Evolutionary conservation across 306 rosid species (phyloP).

Genomic region (Medicago lupulina): DNA sequence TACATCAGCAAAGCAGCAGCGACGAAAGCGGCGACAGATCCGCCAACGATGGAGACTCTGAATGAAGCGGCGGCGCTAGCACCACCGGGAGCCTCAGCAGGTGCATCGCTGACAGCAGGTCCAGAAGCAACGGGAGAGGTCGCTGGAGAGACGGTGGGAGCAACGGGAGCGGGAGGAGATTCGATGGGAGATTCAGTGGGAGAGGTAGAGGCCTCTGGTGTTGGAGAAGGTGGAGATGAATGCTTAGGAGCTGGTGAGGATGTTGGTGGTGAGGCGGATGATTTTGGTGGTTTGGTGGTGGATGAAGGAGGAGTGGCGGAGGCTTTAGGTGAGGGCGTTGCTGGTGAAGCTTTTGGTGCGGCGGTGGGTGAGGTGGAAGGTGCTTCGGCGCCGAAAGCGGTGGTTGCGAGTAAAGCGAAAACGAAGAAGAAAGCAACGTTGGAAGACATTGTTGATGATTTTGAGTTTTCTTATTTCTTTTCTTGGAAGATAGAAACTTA

Average conservation of each 20-base stretch:
- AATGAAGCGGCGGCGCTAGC: constrained; percentile 31
- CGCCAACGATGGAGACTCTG: constrained; percentile 47
- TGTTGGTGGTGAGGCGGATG: constrained; percentile 17
- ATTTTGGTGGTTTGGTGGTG: background rate
- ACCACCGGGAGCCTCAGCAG: background rate
- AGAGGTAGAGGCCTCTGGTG: constrained; percentile 42
- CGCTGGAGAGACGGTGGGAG: constrained; percentile 30
- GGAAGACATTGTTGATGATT: constrained; percentile 55
- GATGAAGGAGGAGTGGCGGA: background rate
- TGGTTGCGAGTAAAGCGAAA: constrained; percentile 47
- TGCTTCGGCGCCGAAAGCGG: constrained; percentile 49
- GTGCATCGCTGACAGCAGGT: background rate
- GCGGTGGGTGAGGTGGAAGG: constrained; percentile 53
- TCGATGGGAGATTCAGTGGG: constrained; percentile 3
- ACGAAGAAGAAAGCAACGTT: constrained; percentile 42
- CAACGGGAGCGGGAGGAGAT: constrained; percentile 53
- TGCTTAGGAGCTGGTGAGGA: background rate
- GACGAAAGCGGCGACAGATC: constrained; percentile 52
- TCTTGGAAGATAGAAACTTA: background rate
- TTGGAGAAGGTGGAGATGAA: constrained; percentile 31
- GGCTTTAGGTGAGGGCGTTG: background rate
- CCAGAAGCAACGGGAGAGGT: constrained; percentile 7
- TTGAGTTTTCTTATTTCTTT: background rate
- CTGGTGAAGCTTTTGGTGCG: constrained; percentile 1
- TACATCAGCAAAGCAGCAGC: constrained; percentile 60